Conservation (phyloP, 495 filamentous ascomycete species). For the Podospora sp. region DNA sequence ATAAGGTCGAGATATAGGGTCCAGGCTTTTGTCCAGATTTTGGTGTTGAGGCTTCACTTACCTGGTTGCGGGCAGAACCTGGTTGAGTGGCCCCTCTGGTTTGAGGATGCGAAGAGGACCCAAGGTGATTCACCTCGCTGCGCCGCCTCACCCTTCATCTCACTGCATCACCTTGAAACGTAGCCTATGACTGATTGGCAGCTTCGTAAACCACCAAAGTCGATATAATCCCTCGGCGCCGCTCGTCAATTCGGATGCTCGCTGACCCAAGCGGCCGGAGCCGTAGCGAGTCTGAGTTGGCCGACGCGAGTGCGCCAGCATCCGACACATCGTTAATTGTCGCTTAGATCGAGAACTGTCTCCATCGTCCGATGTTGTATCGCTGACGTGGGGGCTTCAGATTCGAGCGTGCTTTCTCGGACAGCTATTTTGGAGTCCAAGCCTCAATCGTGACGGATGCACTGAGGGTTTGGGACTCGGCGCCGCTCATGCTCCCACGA, state of each 20-base stretch:
- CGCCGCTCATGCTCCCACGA: neutral
- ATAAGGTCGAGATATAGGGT: neutral
- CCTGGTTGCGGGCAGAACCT: neutral
- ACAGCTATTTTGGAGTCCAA: neutral
- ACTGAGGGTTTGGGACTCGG: neutral
- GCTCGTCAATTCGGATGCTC: neutral
- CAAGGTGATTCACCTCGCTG: slow-evolving; percentile 4
- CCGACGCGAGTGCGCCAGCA: neutral
- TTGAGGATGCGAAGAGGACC: neutral
- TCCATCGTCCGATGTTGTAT: neutral
- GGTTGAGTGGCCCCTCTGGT: slow-evolving; percentile 1
- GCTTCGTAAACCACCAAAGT: neutral
- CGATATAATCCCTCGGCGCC: slow-evolving; percentile 6
- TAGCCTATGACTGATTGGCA: neutral
- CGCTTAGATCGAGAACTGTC: neutral
- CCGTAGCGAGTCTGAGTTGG: neutral
- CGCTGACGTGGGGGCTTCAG: neutral
- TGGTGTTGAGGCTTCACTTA: neutral
- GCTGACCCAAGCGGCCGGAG: neutral
- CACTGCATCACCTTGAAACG: neutral
- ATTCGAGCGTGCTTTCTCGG: neutral
- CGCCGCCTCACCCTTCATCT: slow-evolving; percentile 9
- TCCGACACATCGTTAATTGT: neutral
- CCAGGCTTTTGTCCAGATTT: too few relatives aligned
- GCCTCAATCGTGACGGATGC: neutral